These are phyloP conservation scores for Curvularia hawaiiensis DNA, from an alignment of 2,329 filamentous ascomycete genomes.

Conservation along the genomic window DNA sequence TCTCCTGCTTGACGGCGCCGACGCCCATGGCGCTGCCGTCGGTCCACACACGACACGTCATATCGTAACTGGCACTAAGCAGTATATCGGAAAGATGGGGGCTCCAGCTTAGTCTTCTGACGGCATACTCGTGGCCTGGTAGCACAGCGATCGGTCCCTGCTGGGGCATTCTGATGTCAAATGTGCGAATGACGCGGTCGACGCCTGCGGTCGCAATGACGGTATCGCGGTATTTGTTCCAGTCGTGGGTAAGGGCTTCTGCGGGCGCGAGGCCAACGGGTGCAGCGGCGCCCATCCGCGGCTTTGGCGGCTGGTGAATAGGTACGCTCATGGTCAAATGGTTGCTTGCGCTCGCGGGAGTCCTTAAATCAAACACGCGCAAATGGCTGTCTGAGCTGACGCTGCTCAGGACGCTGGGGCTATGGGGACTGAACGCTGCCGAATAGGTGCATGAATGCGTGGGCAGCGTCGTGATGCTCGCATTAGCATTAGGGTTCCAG, in stretches of 20 bases:
- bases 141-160: constrained; percentile 76
- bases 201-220: constrained; percentile 89
- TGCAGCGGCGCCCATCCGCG: constrained; percentile 51
- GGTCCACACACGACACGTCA: constrained; percentile 94
- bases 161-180: constrained; percentile 80
- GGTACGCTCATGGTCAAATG: constrained; percentile 84
- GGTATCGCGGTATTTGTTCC: constrained; percentile 95
- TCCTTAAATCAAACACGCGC: constrained; percentile 88
- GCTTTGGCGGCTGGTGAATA: constrained; percentile 72
- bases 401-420: constrained; percentile 81
- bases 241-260: constrained; percentile 93
- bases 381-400: constrained; percentile 89
- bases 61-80: constrained; percentile 92
- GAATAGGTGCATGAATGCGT: constrained; percentile 95
- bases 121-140: constrained; percentile 87
- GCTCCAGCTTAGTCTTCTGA: constrained; percentile 86
- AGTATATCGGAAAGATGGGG: constrained; percentile 90
- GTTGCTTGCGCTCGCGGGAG: constrained; percentile 83
- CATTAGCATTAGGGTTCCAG: constrained; percentile 80
- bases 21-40: constrained; percentile 68
- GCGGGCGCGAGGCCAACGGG: constrained; percentile 62
- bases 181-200: constrained; percentile 83
- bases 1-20: constrained; percentile 39
- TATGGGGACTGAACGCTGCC: constrained; percentile 87
- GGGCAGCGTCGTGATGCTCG: constrained; percentile 83